Base-by-base conservation (phyloP, 2,329 filamentous ascomycete genomes). In the Penicillium sp. region DNA sequence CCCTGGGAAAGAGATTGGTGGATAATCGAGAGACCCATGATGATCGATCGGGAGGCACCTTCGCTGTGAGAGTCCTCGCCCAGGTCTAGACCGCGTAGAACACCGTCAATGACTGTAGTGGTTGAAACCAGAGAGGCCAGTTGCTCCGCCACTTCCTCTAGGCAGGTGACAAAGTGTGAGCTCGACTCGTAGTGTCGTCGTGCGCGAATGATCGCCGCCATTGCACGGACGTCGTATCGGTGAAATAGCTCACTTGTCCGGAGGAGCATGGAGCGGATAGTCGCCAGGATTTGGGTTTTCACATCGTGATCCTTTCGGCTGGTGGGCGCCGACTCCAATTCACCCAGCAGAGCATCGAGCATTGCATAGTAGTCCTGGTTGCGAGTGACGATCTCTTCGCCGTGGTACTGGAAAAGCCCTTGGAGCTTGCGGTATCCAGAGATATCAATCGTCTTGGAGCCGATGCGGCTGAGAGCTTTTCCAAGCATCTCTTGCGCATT, bases 391-490 rank as follows among this genome's bases (percentile, higher is more conserved):
- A 76, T 65, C 6, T 65, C 59, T 24, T 70, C 64, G 42, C 60
- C 60, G 24, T 74, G 70, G 42, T 67, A 68, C 51, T 70, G 65
- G 55, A 76, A 70, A 15, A 76, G 56, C 4, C 65, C 65, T 52
- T 76, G 74, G 5, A 77, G 57, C 52, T 75, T 75, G 7, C 73
- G 68, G 52, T 75, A 76, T 24, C 71, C 74, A 36, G 70, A 68
- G 18, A 74, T 69, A 47, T 75, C 74, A 55, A 76, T 68, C 2
- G 61, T 64, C 24, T 66, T 65, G 0, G 67, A 63, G 18, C 59
- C 61, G 28, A 76, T 74, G 26, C 69, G 67, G 39, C 58, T 57
- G 12, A 74, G 68, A 1, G 67, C 73, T 45, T 70, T 74, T 42
- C 64, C 65, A 18, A 76, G 65, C 64, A 74, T 73, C 42, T 71